Conservation (phyloP, 176 grass and related monocot genomes). For the Zea mays region Zm-B73-REFERENCE-NAM-5.0 NC_050096.1:71864001-71864500, state of each 20-base stretch:
- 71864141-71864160: background rate
- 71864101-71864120: background rate
- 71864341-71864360: constrained; percentile 75
- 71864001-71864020: constrained; percentile 67
- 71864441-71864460: background rate
- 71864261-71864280: constrained; percentile 87
- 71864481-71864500: background rate
- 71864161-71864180: background rate
- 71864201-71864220: constrained; percentile 12
- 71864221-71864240: constrained; percentile 12
- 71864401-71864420: background rate
- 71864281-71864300: constrained; percentile 76
- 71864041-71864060: constrained; percentile 51
- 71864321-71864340: constrained; percentile 89
- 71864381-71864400: background rate
- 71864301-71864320: constrained; percentile 86
- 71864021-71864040: constrained; percentile 68
- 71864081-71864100: background rate
- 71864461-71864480: background rate
- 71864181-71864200: background rate
- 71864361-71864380: constrained; percentile 5
- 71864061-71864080: constrained; percentile 18
- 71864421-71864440: background rate
- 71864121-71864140: background rate
- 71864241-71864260: constrained; percentile 56